phyloP scores from a whole-genome alignment of 805 yeast genomes.

The Metschnikowia cerradonensis region DNA sequence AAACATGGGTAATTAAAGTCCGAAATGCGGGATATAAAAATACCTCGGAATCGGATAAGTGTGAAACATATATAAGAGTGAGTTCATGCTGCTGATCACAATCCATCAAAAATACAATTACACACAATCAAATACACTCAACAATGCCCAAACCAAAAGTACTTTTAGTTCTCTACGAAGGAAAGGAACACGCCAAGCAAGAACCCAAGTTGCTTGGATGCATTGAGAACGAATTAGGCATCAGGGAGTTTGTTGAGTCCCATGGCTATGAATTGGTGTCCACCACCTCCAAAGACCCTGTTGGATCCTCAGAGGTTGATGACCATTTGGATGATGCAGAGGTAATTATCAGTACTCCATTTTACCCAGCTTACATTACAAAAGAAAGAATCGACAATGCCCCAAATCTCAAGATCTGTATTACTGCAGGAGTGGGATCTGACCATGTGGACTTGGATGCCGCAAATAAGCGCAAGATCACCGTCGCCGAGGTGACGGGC shows the following conservation, averaged over 20 bases:
- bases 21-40: slow-evolving; percentile 3
- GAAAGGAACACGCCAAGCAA: slow-evolving; percentile 55
- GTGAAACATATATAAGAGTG: background rate
- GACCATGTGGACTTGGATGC: slow-evolving; percentile 75
- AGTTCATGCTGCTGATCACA: background rate
- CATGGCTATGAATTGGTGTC: slow-evolving; percentile 65
- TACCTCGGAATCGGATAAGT: slow-evolving; percentile 4
- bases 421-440: slow-evolving; percentile 84
- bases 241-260: slow-evolving; percentile 57
- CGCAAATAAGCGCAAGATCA: slow-evolving; percentile 57
- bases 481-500: slow-evolving; percentile 79
- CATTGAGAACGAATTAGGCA: slow-evolving; percentile 72
- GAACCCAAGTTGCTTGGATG: slow-evolving; percentile 64
- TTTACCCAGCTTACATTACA: slow-evolving; percentile 75
- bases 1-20: background rate
- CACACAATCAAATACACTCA: background rate
- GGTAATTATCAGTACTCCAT: slow-evolving; percentile 75
- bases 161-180: slow-evolving; percentile 56
- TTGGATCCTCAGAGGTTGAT: slow-evolving; percentile 55
- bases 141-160: slow-evolving; percentile 31
- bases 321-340: slow-evolving; percentile 68
- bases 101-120: background rate
- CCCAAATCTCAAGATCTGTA: slow-evolving; percentile 61
- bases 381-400: slow-evolving; percentile 65
- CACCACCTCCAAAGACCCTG: slow-evolving; percentile 65